A percentile compares a stretch with the other conserved stretches of the same genome.
phyloP scores from a whole-genome alignment of 2,329 filamentous ascomycete species.

The Epichloe aotearoae region DNA sequence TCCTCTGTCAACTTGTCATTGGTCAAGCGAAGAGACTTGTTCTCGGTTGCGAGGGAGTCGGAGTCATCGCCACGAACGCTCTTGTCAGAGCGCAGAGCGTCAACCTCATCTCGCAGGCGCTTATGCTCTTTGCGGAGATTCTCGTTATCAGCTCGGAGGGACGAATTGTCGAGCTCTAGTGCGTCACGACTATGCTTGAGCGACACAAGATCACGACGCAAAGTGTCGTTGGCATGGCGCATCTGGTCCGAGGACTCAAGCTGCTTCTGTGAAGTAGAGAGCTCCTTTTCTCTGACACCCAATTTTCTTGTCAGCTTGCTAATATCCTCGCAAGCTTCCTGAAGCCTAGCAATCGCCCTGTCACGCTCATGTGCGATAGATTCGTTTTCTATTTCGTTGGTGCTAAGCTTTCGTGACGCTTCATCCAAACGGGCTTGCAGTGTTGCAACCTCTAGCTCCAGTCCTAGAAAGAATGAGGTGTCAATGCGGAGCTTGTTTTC shows the following conservation, averaged over 20 bases:
- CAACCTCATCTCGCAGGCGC: slow-evolving; percentile 25
- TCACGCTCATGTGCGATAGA: slow-evolving; percentile 51
- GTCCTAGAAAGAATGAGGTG: slow-evolving; percentile 22
- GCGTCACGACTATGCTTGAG: slow-evolving; percentile 25
- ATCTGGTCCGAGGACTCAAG: slow-evolving; percentile 27
- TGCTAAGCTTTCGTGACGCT: slow-evolving; percentile 46
- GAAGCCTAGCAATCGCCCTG: slow-evolving; percentile 48
- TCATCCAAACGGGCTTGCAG: slow-evolving; percentile 50
- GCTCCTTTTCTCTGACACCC: slow-evolving; percentile 26
- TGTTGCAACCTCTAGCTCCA: slow-evolving; percentile 46
- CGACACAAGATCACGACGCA: slow-evolving; percentile 27
- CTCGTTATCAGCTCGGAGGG: slow-evolving; percentile 28
- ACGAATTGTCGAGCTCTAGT: slow-evolving; percentile 27
- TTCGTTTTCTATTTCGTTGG: slow-evolving; percentile 50
- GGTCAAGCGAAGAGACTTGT: slow-evolving; percentile 29
- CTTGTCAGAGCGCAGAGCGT: slow-evolving; percentile 28
- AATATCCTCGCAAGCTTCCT: slow-evolving; percentile 45
- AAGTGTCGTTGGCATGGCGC: slow-evolving; percentile 23
- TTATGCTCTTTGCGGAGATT: slow-evolving; percentile 22
- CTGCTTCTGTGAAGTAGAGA: slow-evolving; percentile 28
- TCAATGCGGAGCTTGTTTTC: background rate
- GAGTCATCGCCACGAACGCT: slow-evolving; percentile 22
- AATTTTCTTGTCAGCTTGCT: slow-evolving; percentile 33
- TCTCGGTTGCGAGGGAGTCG: slow-evolving; percentile 31
- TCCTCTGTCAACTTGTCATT: slow-evolving; percentile 28